phyloP scores from a whole-genome alignment of 192 early-diverging fungal genomes.

The Allomyces arbusculus region DNA sequence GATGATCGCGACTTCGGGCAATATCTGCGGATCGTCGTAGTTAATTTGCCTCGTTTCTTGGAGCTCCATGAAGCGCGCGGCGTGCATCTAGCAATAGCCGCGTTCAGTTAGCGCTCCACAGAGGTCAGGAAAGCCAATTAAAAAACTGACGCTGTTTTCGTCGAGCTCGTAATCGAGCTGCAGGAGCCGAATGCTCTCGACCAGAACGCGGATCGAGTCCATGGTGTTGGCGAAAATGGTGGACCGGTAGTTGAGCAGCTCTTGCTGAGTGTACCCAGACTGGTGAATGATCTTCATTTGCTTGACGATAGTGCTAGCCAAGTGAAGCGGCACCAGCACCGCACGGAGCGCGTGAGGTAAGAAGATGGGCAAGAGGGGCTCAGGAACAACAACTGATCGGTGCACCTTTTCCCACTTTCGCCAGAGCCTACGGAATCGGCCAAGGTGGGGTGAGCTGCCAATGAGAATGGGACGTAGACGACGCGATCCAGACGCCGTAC shows the following conservation, averaged over 20 bases:
- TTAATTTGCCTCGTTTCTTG: background rate
- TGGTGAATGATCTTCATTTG: conserved; percentile 98
- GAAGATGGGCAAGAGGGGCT: too few relatives aligned
- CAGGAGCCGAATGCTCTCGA: conserved; percentile 54
- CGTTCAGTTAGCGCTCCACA: background rate
- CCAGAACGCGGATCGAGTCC: conserved; percentile 85
- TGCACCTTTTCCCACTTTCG: conserved; percentile 29
- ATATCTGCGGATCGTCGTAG: background rate
- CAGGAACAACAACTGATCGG: conserved; percentile 8
- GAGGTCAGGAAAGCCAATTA: too few relatives aligned
- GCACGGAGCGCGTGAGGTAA: too few relatives aligned
- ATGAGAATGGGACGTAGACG: too few relatives aligned
- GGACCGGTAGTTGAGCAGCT: conserved; percentile 81
- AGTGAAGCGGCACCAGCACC: too few relatives aligned
- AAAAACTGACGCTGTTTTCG: too few relatives aligned
- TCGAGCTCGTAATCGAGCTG: too few relatives aligned
- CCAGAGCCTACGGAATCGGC: conserved; percentile 7
- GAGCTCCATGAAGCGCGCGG: background rate
- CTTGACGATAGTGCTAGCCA: conserved; percentile 10
- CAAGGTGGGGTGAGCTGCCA: too few relatives aligned
- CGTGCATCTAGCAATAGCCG: background rate
- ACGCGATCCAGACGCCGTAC: too few relatives aligned
- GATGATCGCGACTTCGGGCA: conserved; percentile 4
- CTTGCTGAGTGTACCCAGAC: conserved; percentile 72
- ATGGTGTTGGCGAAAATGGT: conserved; percentile 92